phyloP scores from a whole-genome alignment of 805 yeast genomes.

The Pichia californica region DNA sequence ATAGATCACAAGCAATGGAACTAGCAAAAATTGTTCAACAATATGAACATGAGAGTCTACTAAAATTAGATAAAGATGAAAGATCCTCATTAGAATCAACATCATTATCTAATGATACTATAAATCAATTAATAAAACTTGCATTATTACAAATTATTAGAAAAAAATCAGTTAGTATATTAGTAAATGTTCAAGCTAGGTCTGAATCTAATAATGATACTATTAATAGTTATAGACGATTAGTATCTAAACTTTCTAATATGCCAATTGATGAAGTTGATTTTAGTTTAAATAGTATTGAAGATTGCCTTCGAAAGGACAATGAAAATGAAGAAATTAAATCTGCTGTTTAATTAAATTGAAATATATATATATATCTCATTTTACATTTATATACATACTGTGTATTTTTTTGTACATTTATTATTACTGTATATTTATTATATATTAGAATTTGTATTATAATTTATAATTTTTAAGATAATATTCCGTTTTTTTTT shows the following conservation, averaged over 20 bases:
- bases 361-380: too few species aligned
- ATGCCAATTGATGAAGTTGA: constrained; percentile 63
- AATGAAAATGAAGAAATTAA: neutral
- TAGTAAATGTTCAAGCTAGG: constrained; percentile 29
- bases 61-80: constrained; percentile 15
- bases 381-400: too few species aligned
- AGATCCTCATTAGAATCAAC: constrained; percentile 16
- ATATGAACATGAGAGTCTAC: constrained; percentile 26
- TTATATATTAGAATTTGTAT: too few species aligned
- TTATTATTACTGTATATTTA: too few species aligned
- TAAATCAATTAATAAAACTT: constrained; percentile 33
- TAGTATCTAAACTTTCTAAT: constrained; percentile 65
- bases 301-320: constrained; percentile 21
- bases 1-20: constrained; percentile 39
- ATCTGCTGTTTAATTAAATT: too few species aligned
- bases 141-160: constrained; percentile 50
- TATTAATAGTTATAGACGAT: constrained; percentile 60
- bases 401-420: too few species aligned
- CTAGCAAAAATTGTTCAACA: constrained; percentile 38
- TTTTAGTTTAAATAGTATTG: constrained; percentile 56
- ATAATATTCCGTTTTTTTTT: too few species aligned
- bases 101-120: neutral
- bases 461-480: too few species aligned
- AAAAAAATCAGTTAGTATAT: constrained; percentile 45
- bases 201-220: constrained; percentile 43